phyloP scores from a whole-genome alignment of 2,329 filamentous ascomycete species.

The Macrophomina tecta region DNA sequence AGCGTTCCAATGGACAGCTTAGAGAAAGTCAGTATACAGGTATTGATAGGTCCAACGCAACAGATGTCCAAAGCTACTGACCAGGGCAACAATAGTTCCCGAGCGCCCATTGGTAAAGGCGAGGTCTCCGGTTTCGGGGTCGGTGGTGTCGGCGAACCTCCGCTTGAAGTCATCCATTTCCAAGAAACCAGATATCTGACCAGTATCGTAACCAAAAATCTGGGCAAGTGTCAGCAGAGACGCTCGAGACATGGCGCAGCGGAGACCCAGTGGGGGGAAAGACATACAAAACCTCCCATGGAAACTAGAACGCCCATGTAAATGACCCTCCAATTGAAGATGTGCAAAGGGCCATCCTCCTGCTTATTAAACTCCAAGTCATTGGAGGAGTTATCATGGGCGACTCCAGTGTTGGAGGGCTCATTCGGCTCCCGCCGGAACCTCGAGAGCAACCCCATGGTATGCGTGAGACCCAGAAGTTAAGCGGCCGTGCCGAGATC shows the following conservation, averaged over 20 bases:
- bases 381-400: not conserved
- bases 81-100: slow-evolving; percentile 44
- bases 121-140: slow-evolving; percentile 33
- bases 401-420: not conserved
- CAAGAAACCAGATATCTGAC: slow-evolving; percentile 40
- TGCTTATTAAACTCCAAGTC: slow-evolving; percentile 18
- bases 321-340: slow-evolving; percentile 17
- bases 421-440: slow-evolving; percentile 20
- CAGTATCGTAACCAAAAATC: slow-evolving; percentile 42
- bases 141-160: slow-evolving; percentile 38
- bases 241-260: no score
- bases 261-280: no score
- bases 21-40: slow-evolving; percentile 36
- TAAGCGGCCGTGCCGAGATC: not conserved
- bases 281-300: slow-evolving; percentile 41
- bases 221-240: slow-evolving; percentile 5
- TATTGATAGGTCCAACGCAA: not conserved
- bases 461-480: not conserved
- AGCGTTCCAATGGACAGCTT: slow-evolving; percentile 67
- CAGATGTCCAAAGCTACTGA: slow-evolving; percentile 30
- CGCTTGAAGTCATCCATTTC: slow-evolving; percentile 44
- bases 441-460: slow-evolving; percentile 15
- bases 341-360: slow-evolving; percentile 6
- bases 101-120: slow-evolving; percentile 41
- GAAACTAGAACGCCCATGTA: slow-evolving; percentile 43